Percentiles rank a stretch among this genome's conserved stretches.
Conservation (phyloP, 345 rosid genomes). For the Syzygium oleosum region DNA sequence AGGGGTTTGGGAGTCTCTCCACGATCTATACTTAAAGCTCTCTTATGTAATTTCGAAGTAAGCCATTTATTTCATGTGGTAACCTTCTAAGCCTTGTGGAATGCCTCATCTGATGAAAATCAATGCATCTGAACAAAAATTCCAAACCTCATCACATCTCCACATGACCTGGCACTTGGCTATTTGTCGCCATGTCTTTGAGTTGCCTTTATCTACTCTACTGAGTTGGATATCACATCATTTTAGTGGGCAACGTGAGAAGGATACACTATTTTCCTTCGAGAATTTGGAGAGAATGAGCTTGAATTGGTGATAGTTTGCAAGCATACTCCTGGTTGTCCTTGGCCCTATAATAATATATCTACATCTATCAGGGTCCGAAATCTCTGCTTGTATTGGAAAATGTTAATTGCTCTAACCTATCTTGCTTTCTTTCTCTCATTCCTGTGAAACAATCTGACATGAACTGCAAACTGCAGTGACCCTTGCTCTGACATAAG, state of each 20-base stretch:
- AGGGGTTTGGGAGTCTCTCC: background rate
- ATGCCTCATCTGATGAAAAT: background rate
- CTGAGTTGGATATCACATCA: background rate
- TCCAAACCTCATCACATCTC: background rate
- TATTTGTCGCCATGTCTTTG: background rate
- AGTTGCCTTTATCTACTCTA: background rate
- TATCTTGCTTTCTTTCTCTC: background rate
- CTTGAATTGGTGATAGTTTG: background rate
- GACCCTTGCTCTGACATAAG: constrained; percentile 21
- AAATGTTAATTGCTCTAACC: background rate
- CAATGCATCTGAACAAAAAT: background rate
- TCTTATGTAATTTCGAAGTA: background rate
- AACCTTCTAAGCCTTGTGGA: background rate
- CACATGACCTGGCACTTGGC: background rate
- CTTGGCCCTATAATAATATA: background rate
- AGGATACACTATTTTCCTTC: background rate
- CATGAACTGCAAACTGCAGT: constrained; percentile 22
- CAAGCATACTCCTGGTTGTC: background rate
- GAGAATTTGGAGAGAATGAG: background rate
- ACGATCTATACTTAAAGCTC: background rate
- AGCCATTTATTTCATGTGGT: background rate
- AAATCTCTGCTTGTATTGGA: background rate
- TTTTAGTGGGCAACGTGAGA: background rate
- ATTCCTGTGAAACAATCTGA: background rate
- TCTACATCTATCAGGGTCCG: background rate